Conservation (phyloP, 2,329 filamentous ascomycete genomes). For the Epichloe festucae region DNA sequence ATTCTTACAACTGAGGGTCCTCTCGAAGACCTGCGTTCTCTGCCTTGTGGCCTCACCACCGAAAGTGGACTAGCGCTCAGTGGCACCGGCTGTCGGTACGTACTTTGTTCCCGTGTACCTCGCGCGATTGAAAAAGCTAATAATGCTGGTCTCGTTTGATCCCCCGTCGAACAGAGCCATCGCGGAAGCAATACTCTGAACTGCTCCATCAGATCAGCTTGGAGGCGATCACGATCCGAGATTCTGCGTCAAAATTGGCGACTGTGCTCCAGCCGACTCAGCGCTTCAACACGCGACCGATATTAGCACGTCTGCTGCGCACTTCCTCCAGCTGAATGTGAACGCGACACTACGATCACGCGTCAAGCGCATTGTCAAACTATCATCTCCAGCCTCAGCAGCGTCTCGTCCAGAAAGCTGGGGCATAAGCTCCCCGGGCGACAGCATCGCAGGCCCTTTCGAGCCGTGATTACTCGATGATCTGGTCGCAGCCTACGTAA, state of each 20-base stretch:
- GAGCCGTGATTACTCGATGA: conserved; percentile 12
- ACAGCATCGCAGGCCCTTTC: conserved; percentile 3
- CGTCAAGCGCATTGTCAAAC: conserved; percentile 9
- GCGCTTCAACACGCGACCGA: background rate
- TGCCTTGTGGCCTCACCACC: conserved; percentile 21
- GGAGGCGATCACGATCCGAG: background rate
- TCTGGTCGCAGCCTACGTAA: conserved; percentile 12
- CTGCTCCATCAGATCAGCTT: background rate
- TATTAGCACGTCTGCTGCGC: conserved; percentile 1
- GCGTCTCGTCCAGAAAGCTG: background rate
- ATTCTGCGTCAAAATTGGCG: background rate
- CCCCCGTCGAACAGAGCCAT: background rate
- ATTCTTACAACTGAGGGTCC: no score
- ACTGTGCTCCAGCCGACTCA: background rate
- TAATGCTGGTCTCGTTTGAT: background rate
- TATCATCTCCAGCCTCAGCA: background rate
- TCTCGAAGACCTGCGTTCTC: conserved; percentile 6
- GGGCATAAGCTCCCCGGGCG: background rate
- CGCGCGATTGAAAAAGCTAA: conserved; percentile 6
- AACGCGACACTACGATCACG: conserved; percentile 10
- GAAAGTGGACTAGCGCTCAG: conserved; percentile 14
- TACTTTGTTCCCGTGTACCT: conserved; percentile 9
- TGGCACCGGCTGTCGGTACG: conserved; percentile 8
- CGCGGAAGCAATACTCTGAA: background rate
- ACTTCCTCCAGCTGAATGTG: conserved; percentile 1